Evolutionary conservation across 2,329 filamentous ascomycete genomes (phyloP), one percentile per base, ranked within the genome.

Genomic region (Fusarium sulawesiense): DNA sequence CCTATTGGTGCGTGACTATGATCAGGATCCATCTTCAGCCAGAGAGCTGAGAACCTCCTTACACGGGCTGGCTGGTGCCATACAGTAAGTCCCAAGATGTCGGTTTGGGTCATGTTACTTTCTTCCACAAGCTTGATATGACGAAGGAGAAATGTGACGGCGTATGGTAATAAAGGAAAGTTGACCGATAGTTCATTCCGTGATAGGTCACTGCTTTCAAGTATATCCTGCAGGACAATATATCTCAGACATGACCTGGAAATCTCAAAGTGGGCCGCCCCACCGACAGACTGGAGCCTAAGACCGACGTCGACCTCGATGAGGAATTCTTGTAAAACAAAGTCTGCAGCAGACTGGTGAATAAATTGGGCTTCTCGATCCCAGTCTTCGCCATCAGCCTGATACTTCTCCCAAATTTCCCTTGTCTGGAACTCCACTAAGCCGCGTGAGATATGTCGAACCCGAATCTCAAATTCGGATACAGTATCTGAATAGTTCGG

Each of bases 121-220:
- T 6, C 2, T 3, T 57, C 51, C n/a, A 44, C 42, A 0, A 7
- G 20, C 4, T 0, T 2, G 3, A 60, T 4, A n/a, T 60, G 53
- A 0, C 2, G 0, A 0, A 60, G 11, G 1, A 60, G 2, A 18
- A 16, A 58, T 13, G 32, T 1, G 1, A 48, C 7, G 21, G 21
- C 21, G 1, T 48, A 60, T 12, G 34, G 34, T 12, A 58, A 7
- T 1, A 60, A 4, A 0, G 57, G 57, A 3, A 60, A 60, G 0
- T 4, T 23, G 0, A 7, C 18, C 16, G 57, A 60, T 0, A 60
- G 32, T 0, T 29, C 11, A 1, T 11, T 3, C 5, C 53, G 8
- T 0, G 51, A 16, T n/a, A 57, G 3, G 0, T 0, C 0, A 1
- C 10, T 13, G 0, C 25, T 5, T 1, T 14, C 4, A 0, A 60